Conservation (phyloP, 1,284 basidiomycete genomes). For the Cryptococcus neoformans region DNA sequence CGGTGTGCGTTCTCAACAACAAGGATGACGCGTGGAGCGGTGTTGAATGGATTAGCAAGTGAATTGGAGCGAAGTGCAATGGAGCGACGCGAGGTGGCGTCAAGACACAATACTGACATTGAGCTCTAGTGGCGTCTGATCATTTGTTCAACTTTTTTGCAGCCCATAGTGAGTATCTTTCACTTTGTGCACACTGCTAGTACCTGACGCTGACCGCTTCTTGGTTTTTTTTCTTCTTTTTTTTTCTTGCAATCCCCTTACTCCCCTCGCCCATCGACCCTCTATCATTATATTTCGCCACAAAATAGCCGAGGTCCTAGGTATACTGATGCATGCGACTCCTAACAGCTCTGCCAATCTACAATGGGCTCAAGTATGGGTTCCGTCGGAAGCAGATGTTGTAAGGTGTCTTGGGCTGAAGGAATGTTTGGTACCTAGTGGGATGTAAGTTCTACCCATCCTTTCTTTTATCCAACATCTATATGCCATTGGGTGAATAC, state of each 20-base stretch:
- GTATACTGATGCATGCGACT: constrained; percentile 27
- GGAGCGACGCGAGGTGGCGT: not conserved
- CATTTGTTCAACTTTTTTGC: constrained; percentile 34
- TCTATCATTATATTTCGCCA: not conserved
- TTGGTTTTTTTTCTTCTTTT: too few relatives aligned
- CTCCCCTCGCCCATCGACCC: not conserved
- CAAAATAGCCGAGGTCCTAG: constrained; percentile 24
- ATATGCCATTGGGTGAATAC: not conserved
- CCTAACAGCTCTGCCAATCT: constrained; percentile 5
- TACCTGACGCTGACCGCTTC: too few relatives aligned
- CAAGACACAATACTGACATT: not conserved
- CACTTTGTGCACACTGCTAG: too few relatives aligned
- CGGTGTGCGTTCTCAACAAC: too few relatives aligned
- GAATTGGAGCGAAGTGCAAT: not conserved
- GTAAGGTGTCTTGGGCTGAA: constrained; percentile 29
- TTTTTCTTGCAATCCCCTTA: too few relatives aligned
- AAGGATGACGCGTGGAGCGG: too few relatives aligned
- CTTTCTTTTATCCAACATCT: not conserved
- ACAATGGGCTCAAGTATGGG: constrained; percentile 42
- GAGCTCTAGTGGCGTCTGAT: constrained; percentile 26
- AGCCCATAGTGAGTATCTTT: constrained; percentile 19
- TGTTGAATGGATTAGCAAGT: too few relatives aligned
- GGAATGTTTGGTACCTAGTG: constrained; percentile 22
- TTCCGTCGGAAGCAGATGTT: constrained; percentile 28
- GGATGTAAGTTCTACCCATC: constrained; percentile 26